phyloP scores from a whole-genome alignment of 768 basidiomycete species.

The Xerocomellus amylosporus region DNA sequence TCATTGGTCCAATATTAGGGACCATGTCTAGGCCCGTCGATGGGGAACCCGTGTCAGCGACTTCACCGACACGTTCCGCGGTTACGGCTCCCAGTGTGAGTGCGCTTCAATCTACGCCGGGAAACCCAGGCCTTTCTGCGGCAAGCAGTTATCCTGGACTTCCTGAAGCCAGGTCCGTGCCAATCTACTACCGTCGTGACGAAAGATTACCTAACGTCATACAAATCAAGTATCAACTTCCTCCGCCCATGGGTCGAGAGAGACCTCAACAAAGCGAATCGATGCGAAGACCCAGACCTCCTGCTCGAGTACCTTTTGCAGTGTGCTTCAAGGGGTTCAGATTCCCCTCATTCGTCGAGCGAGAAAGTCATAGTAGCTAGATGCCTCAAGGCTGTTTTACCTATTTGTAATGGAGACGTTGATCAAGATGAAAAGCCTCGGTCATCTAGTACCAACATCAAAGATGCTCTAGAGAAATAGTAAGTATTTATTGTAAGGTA shows the following conservation, averaged over 20 bases:
- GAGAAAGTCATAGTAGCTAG: neutral
- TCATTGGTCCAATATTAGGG: no score
- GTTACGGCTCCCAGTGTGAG: neutral
- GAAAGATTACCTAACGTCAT: neutral
- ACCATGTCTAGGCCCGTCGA: neutral
- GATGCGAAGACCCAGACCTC: neutral
- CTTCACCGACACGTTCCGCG: neutral
- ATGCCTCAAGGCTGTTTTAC: neutral
- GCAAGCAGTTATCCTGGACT: neutral
- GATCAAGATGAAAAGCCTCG: neutral
- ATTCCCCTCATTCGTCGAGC: neutral
- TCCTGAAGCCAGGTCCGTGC: neutral
- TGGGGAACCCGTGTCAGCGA: neutral
- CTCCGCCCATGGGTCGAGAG: neutral
- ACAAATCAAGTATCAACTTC: neutral
- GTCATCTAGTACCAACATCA: neutral
- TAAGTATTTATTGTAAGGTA: neutral
- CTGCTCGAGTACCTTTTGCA: neutral
- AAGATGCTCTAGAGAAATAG: neutral
- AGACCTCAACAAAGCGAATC: neutral
- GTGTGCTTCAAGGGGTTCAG: neutral
- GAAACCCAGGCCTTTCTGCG: neutral
- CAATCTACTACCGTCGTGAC: neutral
- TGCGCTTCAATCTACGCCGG: neutral
- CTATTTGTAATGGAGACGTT: neutral